Percentiles rank a stretch among this genome's conserved stretches.
Evolutionary conservation across 768 basidiomycete species (phyloP).

Genomic region (Suillus tomentosus): DNA sequence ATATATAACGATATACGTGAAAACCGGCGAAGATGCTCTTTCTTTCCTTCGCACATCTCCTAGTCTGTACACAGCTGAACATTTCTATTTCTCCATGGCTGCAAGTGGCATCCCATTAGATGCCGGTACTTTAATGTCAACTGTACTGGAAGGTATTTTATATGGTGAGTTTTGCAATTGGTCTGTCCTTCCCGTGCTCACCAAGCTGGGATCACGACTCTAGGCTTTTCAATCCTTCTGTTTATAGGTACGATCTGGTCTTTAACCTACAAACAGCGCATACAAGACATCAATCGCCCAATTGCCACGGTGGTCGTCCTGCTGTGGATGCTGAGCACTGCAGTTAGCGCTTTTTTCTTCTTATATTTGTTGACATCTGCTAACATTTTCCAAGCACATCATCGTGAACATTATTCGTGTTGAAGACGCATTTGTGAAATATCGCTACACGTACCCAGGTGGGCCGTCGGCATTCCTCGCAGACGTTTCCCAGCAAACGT

Average conservation of each 20-base stretch:
- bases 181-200: neutral
- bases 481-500: neutral
- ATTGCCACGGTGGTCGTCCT: neutral
- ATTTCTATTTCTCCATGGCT: neutral
- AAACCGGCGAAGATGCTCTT: neutral
- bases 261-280: neutral
- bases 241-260: neutral
- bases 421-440: neutral
- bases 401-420: neutral
- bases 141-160: neutral
- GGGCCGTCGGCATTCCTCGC: neutral
- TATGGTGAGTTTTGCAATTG: neutral
- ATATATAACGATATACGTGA: neutral
- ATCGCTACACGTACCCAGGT: neutral
- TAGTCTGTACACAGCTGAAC: neutral
- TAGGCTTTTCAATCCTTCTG: neutral
- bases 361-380: neutral
- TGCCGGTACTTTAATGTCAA: neutral
- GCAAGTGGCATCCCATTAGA: neutral
- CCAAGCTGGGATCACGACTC: neutral
- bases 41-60: neutral
- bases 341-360: neutral
- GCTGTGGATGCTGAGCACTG: neutral
- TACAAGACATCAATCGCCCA: neutral
- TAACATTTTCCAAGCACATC: neutral